Percentiles rank a stretch among this genome's conserved stretches.
Evolutionary conservation across 768 basidiomycete species (phyloP).

Genomic region (Hortiboletus flavorubellus): DNA sequence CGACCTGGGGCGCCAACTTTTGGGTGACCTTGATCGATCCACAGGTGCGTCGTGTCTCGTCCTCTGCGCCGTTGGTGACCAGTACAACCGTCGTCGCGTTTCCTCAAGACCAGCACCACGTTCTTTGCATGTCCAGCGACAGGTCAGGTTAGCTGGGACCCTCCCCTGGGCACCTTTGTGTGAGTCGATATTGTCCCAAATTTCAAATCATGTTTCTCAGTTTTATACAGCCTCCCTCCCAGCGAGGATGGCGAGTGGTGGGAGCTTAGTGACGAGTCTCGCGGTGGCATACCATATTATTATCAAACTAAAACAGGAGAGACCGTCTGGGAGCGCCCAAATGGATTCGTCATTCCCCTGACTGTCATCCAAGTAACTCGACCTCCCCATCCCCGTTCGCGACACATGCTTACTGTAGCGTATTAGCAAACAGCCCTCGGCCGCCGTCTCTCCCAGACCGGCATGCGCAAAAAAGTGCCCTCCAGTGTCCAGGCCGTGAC

Average conservation of each 20-base stretch:
- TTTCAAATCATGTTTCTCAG: slow-evolving; percentile 19
- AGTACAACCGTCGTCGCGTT: slow-evolving; percentile 3
- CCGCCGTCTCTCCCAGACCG: slow-evolving; percentile 62
- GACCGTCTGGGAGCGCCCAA: slow-evolving; percentile 91
- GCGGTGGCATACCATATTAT: slow-evolving; percentile 86
- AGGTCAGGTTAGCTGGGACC: slow-evolving; percentile 91
- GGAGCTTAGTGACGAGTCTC: slow-evolving; percentile 84
- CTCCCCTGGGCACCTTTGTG: slow-evolving; percentile 88
- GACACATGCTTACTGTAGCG: slow-evolving; percentile 6
- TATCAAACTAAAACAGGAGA: slow-evolving; percentile 91
- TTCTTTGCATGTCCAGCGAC: slow-evolving; percentile 95
- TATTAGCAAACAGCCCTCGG: slow-evolving; percentile 67
- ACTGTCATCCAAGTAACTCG: slow-evolving; percentile 74
- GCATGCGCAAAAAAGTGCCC: slow-evolving; percentile 28
- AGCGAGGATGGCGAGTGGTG: slow-evolving; percentile 91
- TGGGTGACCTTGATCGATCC: slow-evolving; percentile 95
- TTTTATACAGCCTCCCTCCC: slow-evolving; percentile 64
- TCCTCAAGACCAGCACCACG: slow-evolving; percentile 49
- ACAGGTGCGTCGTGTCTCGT: slow-evolving; percentile 50
- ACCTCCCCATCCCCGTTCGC: not conserved
- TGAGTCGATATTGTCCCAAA: slow-evolving; percentile 37
- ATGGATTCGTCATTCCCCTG: slow-evolving; percentile 87
- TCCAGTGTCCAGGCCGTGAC: slow-evolving; percentile 11
- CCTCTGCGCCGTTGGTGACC: slow-evolving; percentile 7
- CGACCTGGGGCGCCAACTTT: slow-evolving; percentile 85